A percentile compares a stretch with the other conserved stretches of the same genome.
phyloP scores from a whole-genome alignment of 495 filamentous ascomycete species.

The Trichoderma erinaceum region DNA sequence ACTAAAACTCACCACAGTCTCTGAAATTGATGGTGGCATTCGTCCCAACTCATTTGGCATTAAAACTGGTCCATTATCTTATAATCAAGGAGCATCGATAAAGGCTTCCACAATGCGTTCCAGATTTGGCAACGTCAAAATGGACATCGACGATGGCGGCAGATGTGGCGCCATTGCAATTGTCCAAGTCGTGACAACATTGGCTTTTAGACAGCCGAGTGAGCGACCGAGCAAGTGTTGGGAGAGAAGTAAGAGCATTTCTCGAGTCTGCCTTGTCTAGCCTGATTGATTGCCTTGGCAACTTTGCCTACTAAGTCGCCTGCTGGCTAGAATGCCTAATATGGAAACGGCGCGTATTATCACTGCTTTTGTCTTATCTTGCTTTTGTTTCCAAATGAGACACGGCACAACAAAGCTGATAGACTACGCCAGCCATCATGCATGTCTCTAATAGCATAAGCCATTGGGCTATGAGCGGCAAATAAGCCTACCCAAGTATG shows the following conservation, averaged over 20 bases:
- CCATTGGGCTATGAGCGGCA: background rate
- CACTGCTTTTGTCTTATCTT: slow-evolving; percentile 3
- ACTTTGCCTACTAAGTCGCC: background rate
- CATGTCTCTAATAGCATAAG: slow-evolving; percentile 12
- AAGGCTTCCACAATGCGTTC: too few species aligned
- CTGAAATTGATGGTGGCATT: too few species aligned
- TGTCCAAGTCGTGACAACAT: too few species aligned
- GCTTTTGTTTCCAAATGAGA: background rate
- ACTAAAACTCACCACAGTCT: too few species aligned
- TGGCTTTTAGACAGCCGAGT: too few species aligned
- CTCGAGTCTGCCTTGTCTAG: background rate
- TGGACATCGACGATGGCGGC: too few species aligned
- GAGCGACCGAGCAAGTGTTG: too few species aligned
- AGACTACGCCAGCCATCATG: slow-evolving; percentile 2
- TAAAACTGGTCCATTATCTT: too few species aligned
- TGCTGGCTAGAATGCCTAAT: background rate
- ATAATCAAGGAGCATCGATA: too few species aligned
- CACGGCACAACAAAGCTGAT: background rate
- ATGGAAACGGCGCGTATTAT: background rate
- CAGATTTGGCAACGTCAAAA: too few species aligned
- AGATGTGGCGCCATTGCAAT: too few species aligned
- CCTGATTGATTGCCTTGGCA: background rate
- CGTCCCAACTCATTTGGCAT: too few species aligned
- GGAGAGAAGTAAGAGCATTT: background rate
- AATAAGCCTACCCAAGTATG: background rate